A percentile compares a stretch with the other conserved stretches of the same genome.
These are phyloP conservation scores for Acanthamoeba culbertsoni DNA, from an alignment of 208 protist genomes.

Conservation along the genomic window DNA sequence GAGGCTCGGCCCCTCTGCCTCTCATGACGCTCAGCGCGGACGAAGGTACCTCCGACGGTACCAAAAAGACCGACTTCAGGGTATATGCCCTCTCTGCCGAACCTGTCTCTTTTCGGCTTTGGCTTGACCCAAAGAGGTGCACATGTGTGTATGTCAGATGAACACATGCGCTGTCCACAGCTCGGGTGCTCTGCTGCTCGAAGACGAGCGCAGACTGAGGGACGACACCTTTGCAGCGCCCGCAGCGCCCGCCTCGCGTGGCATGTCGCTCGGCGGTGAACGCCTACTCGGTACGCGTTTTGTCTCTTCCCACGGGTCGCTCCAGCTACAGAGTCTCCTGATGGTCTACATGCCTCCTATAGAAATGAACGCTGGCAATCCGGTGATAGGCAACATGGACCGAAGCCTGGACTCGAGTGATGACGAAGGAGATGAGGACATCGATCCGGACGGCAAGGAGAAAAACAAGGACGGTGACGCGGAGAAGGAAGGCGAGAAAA, in stretches of 20 bases:
- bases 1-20: background rate
- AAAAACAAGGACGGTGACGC: background rate
- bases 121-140: background rate
- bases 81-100: background rate
- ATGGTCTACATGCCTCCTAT: background rate
- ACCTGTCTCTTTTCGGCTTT: background rate
- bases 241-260: background rate
- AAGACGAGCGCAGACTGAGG: constrained; percentile 34
- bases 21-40: constrained; percentile 33
- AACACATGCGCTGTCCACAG: constrained; percentile 57
- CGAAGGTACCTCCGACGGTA: background rate
- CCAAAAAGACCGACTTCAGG: constrained; percentile 39
- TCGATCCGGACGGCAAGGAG: background rate
- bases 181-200: constrained; percentile 50
- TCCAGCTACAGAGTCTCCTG: background rate
- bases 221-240: constrained; percentile 5
- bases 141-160: background rate
- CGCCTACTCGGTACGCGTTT: background rate
- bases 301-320: background rate
- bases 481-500: background rate
- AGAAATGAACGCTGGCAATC: background rate
- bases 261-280: background rate
- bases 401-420: constrained; percentile 49
- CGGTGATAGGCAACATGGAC: background rate
- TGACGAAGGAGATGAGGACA: constrained; percentile 57